Evolutionary conservation across 306 rosid species (phyloP).

Genomic region (Trichosanthes cucumerina): DNA sequence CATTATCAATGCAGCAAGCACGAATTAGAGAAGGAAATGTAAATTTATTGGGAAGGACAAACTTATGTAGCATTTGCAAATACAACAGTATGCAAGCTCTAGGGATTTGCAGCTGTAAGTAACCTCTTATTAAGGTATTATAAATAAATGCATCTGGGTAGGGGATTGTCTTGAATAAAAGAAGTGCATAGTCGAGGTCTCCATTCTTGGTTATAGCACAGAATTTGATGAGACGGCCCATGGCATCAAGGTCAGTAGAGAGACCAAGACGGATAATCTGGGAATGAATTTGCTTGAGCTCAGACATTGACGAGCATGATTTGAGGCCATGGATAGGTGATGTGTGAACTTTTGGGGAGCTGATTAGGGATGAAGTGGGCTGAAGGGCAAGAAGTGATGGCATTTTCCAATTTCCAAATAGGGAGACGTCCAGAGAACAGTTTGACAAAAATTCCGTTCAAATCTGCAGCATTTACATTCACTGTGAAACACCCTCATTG

Average conservation of each 20-base stretch:
- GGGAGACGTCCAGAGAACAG: background rate
- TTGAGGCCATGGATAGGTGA: conserved; percentile 11
- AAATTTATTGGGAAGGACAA: conserved; percentile 32
- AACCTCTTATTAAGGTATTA: conserved; percentile 44
- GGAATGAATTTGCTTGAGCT: conserved; percentile 50
- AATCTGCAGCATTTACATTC: background rate
- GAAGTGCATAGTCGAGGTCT: conserved; percentile 37
- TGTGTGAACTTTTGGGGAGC: background rate
- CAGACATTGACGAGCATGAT: conserved; percentile 38
- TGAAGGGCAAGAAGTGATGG: conserved; percentile 16
- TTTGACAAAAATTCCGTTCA: background rate
- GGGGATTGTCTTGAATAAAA: conserved; percentile 29
- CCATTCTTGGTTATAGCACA: conserved; percentile 33
- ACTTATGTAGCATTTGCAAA: conserved; percentile 32
- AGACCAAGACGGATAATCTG: conserved; percentile 42
- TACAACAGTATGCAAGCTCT: conserved; percentile 28
- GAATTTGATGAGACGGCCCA: conserved; percentile 44
- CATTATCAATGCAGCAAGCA: conserved; percentile 23
- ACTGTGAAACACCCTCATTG: background rate
- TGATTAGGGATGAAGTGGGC: background rate
- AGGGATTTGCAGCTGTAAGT: conserved; percentile 12
- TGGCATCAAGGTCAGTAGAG: conserved; percentile 34
- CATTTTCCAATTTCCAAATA: background rate
- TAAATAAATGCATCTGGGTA: conserved; percentile 47
- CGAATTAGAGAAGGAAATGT: conserved; percentile 44